These are phyloP conservation scores for Penicillium sp. DNA, from an alignment of 2,329 filamentous ascomycete genomes.

Conservation along the genomic window DNA sequence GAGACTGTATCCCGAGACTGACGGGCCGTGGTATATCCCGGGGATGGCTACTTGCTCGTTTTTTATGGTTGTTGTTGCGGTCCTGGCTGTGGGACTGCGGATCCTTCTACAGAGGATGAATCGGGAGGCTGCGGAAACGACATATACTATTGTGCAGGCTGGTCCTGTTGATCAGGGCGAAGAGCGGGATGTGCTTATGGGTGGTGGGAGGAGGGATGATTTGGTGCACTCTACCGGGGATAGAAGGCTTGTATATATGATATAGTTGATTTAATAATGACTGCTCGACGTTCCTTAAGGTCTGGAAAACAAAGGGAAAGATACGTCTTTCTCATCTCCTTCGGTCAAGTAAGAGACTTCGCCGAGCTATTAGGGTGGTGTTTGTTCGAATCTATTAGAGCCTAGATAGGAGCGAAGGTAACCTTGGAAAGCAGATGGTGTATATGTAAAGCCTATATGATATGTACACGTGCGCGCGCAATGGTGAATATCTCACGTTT, in stretches of 20 bases:
- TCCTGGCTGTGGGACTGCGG: constrained; percentile 55
- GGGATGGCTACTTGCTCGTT: constrained; percentile 63
- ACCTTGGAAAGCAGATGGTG: not conserved
- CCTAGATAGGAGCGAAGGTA: no score
- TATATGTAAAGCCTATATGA: not conserved
- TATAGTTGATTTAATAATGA: constrained; percentile 5
- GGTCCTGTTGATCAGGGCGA: constrained; percentile 17
- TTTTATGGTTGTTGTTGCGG: constrained; percentile 61
- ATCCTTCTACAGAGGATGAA: constrained; percentile 55
- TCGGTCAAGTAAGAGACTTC: no score
- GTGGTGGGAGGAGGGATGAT: constrained; percentile 18
- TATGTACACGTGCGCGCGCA: not conserved
- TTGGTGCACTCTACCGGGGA: constrained; percentile 18
- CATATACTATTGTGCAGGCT: constrained; percentile 5
- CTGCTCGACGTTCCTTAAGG: not conserved
- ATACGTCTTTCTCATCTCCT: no score
- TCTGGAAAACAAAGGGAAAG: no score
- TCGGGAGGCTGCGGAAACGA: constrained; percentile 4
- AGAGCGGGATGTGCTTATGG: constrained; percentile 31
- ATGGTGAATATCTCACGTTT: not conserved
- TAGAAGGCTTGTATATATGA: constrained; percentile 27
- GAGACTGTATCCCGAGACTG: constrained; percentile 57
- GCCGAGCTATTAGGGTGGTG: no score
- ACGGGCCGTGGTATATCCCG: constrained; percentile 59
- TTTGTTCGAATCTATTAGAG: no score